Evolutionary conservation across 129 eudicot genomes (phyloP), one percentile per base, ranked within the genome.

Genomic region (Centaurea solstitialis): DNA sequence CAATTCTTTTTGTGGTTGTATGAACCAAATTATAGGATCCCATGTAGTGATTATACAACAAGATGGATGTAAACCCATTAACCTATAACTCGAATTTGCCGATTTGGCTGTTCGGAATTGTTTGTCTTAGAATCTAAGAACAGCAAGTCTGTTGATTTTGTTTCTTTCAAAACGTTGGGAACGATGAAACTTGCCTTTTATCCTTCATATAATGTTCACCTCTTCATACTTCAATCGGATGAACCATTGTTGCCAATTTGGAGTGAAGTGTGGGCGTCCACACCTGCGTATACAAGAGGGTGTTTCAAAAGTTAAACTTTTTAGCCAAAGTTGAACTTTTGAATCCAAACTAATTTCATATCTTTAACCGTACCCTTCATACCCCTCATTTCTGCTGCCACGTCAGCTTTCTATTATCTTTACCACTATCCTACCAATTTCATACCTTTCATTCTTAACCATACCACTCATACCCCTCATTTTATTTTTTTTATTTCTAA

Each of bases 1-100:
- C 35, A 47, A 93, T 85, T 76, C 81, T 85, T 76, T 82, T 91
- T 35, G 91, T 72, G 35, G 98, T 93, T 78, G 86, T 72, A 13
- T 78, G 87, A 40, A 87, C 76, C 88, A 93, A 73, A 78, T 26
- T 26, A 26, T 79, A 50, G 11, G 91, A 82, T 30, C 80, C 85
- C 97, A 90, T 93, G 64, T 66, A 47, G 28, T 30, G 12, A 40
- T 18, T 62, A 21, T 26, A 21, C 35, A 6, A 67, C 39, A 62
- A 23, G 57, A 37, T 74, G 17, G 72, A 38, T 39, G 21, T 21
- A 74, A 79, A 74, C 77, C 87, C 89, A 84, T 84, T 12, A 78
- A 84, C 76, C 41, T 26, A 41, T 7, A 28, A 45, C 38, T 80
- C 75, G 1, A 78, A 45, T 38, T 13, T 5, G 18, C 11, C 28